Evolutionary conservation across 108 stramenopile species (phyloP).

Genomic region (Fistulifera solaris): DNA sequence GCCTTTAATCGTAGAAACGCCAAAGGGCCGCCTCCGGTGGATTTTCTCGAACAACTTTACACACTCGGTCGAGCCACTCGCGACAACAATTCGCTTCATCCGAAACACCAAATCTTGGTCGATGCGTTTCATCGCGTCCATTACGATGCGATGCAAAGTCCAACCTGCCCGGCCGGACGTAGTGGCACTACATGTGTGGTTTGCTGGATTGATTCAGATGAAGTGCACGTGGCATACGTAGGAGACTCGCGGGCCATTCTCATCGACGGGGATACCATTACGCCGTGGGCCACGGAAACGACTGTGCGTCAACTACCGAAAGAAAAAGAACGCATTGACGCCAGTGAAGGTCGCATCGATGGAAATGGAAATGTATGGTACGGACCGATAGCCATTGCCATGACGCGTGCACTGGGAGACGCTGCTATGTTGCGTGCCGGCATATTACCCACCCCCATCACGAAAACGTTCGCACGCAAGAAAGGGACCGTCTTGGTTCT

Average conservation of each 20-base stretch:
- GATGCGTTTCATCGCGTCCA: slow-evolving; percentile 20
- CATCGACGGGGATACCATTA: not conserved
- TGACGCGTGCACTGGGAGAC: slow-evolving; percentile 25
- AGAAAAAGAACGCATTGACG: slow-evolving; percentile 17
- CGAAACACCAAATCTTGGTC: slow-evolving; percentile 1
- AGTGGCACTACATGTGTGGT: slow-evolving; percentile 19
- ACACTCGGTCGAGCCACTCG: not conserved
- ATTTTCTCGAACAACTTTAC: not conserved
- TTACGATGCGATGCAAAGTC: slow-evolving; percentile 13
- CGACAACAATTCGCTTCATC: not conserved
- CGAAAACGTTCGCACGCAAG: no score
- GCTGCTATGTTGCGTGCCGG: slow-evolving; percentile 22
- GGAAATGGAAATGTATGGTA: slow-evolving; percentile 28
- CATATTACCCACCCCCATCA: slow-evolving; percentile 19
- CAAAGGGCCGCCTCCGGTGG: not conserved
- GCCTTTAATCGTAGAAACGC: slow-evolving; percentile 2
- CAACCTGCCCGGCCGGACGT: slow-evolving; percentile 9
- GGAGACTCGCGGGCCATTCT: slow-evolving; percentile 20
- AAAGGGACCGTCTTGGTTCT: no score
- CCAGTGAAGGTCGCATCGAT: slow-evolving; percentile 9
- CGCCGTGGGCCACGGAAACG: not conserved
- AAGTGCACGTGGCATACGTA: slow-evolving; percentile 12
- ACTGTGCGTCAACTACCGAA: slow-evolving; percentile 8
- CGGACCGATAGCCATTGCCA: slow-evolving; percentile 29
- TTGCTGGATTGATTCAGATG: slow-evolving; percentile 1